Conservation (phyloP, 441 rosid genomes). For the Biscutella laevigata region DNA sequence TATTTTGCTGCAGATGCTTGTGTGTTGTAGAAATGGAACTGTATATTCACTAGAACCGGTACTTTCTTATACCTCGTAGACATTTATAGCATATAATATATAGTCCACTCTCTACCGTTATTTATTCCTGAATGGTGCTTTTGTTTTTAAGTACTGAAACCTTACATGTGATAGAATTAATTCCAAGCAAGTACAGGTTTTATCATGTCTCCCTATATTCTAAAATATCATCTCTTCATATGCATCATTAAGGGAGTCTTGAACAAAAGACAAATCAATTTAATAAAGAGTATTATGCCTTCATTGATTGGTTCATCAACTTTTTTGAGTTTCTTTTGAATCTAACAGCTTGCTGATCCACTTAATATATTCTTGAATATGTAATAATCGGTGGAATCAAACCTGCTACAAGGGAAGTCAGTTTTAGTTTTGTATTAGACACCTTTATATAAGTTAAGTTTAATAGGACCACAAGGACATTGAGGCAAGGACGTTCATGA, state of each 20-base stretch:
- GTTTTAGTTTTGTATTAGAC: not conserved
- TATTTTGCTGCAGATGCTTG: constrained; percentile 42
- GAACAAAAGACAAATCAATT: not conserved
- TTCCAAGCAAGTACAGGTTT: constrained; percentile 8
- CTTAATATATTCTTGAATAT: not conserved
- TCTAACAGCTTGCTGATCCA: not conserved
- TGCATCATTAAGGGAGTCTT: not conserved
- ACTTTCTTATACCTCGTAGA: constrained; percentile 13
- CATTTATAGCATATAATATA: not conserved
- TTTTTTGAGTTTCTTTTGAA: not conserved
- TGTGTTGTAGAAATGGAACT: constrained; percentile 80
- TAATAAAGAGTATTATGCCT: not conserved
- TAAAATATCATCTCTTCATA: not conserved
- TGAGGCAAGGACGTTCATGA: constrained; percentile 10
- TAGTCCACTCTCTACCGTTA: not conserved
- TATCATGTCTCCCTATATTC: not conserved
- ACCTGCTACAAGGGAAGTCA: not conserved
- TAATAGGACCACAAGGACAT: not conserved
- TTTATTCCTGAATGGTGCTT: not conserved
- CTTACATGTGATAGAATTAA: not conserved
- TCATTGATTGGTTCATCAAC: not conserved
- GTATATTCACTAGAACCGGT: constrained; percentile 70
- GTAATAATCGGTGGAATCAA: not conserved
- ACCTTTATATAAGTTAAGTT: not conserved
- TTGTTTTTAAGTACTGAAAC: not conserved